Conservation (phyloP, 2,329 filamentous ascomycete species). For the Trichophyton simii region DNA sequence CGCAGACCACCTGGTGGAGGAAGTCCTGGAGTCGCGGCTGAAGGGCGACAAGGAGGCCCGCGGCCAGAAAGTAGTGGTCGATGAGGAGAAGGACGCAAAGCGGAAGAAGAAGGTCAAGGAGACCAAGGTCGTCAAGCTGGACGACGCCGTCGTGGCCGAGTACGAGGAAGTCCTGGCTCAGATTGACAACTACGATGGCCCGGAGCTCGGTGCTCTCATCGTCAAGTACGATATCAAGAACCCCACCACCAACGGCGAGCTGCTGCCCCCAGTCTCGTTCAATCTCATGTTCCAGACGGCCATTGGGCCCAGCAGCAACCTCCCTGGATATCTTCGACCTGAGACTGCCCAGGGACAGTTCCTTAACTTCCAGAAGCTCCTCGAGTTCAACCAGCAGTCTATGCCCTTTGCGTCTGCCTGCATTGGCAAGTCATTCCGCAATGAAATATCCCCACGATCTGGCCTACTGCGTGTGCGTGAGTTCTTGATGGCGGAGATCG, state of each 20-base stretch:
- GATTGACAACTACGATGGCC: conserved; percentile 90
- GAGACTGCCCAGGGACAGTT: conserved; percentile 98
- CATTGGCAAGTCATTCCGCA: conserved; percentile 95
- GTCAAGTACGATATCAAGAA: conserved; percentile 84
- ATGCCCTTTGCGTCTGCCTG: conserved; percentile 97
- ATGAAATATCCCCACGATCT: conserved; percentile 88
- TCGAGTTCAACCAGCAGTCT: conserved; percentile 86
- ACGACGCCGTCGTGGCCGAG: conserved; percentile 73
- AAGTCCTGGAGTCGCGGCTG: conserved; percentile 73
- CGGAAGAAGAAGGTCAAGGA: conserved; percentile 79
- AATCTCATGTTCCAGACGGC: conserved; percentile 98
- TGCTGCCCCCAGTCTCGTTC: conserved; percentile 74
- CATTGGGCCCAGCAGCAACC: conserved; percentile 83
- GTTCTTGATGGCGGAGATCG: conserved; percentile 97
- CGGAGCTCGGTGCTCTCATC: conserved; percentile 77
- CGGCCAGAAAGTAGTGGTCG: conserved; percentile 53
- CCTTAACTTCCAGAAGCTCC: conserved; percentile 87
- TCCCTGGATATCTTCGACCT: conserved; percentile 73
- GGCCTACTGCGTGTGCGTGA: conserved; percentile 90
- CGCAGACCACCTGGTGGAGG: conserved; percentile 92
- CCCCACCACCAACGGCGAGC: conserved; percentile 62
- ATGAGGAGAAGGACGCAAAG: conserved; percentile 70
- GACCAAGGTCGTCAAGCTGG: conserved; percentile 67
- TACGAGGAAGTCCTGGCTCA: conserved; percentile 84
- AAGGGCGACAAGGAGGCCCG: conserved; percentile 89